These are phyloP conservation scores for Phytopythium oedochilum DNA, from an alignment of 352 stramenopile genomes.

Conservation along the genomic window DNA sequence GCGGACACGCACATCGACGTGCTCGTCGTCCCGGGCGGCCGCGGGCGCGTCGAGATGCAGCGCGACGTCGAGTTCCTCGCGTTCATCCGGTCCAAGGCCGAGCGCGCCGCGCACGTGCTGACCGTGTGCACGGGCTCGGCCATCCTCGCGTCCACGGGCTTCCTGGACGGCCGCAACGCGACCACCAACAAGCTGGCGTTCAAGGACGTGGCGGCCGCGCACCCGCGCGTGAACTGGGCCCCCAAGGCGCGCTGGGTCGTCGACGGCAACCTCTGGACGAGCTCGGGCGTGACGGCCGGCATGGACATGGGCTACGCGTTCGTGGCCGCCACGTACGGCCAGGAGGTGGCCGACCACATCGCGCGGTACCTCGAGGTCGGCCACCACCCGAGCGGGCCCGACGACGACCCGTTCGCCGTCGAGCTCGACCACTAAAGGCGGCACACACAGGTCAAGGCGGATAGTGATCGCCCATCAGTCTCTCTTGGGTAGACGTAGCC, in stretches of 20 bases:
- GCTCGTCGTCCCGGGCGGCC: conserved; percentile 35
- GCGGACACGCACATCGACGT: conserved; percentile 31
- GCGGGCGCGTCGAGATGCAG: conserved; percentile 21
- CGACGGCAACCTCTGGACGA: conserved; percentile 53
- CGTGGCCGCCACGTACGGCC: conserved; percentile 20
- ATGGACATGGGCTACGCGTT: conserved; percentile 64
- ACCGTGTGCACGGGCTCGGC: conserved; percentile 51
- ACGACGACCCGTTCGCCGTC: conserved; percentile 45
- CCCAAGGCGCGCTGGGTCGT: conserved; percentile 54
- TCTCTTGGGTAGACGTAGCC: too few relatives aligned
- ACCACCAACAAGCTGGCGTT: conserved; percentile 70
- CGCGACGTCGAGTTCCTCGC: conserved; percentile 31
- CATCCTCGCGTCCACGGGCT: conserved; percentile 35
- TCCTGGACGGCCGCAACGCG: conserved; percentile 34
- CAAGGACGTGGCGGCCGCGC: conserved; percentile 19
- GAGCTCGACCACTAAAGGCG: not conserved
- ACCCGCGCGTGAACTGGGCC: conserved; percentile 43
- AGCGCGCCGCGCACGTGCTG: conserved; percentile 30
- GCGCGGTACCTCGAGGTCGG: conserved; percentile 34
- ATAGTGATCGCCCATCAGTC: not conserved
- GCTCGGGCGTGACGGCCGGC: conserved; percentile 51
- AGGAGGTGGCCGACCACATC: conserved; percentile 22
- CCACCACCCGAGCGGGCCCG: conserved; percentile 21
- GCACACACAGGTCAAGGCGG: too few relatives aligned
- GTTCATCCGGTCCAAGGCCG: conserved; percentile 27